These are phyloP conservation scores for Cinchona pubescens DNA, from an alignment of 257 asterid species.

Conservation along the genomic window DNA sequence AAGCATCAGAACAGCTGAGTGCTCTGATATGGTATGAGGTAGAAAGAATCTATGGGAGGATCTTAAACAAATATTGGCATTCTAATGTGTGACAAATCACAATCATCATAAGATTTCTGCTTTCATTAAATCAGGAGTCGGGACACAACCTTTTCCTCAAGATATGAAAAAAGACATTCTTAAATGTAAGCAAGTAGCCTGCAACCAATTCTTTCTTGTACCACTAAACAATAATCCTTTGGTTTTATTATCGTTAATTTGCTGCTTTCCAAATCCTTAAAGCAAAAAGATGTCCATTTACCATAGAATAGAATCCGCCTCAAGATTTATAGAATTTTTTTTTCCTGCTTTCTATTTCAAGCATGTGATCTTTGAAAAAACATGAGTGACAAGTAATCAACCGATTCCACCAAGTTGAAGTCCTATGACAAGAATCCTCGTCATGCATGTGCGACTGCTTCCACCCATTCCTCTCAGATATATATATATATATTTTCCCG, in stretches of 20 bases:
- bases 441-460: background rate
- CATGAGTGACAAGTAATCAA: background rate
- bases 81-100: no score
- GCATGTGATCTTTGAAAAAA: background rate
- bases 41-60: no score
- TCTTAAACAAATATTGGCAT: no score
- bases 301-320: background rate
- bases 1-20: conserved; percentile 24
- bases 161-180: conserved; percentile 1
- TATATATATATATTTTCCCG: no score
- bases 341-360: background rate
- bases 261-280: background rate
- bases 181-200: background rate
- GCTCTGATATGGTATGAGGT: conserved; percentile 20
- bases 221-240: no score
- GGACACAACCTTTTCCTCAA: conserved; percentile 8
- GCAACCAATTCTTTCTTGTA: background rate
- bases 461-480: background rate
- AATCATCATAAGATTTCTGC: conserved; percentile 10
- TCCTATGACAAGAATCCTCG: background rate
- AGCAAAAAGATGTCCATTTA: background rate
- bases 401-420: conserved; percentile 8
- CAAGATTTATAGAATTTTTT: background rate
- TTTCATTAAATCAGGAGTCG: conserved; percentile 9
- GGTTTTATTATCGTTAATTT: background rate